Conservation (phyloP, 768 basidiomycete species). For the Naematelia aurantialba region DNA sequence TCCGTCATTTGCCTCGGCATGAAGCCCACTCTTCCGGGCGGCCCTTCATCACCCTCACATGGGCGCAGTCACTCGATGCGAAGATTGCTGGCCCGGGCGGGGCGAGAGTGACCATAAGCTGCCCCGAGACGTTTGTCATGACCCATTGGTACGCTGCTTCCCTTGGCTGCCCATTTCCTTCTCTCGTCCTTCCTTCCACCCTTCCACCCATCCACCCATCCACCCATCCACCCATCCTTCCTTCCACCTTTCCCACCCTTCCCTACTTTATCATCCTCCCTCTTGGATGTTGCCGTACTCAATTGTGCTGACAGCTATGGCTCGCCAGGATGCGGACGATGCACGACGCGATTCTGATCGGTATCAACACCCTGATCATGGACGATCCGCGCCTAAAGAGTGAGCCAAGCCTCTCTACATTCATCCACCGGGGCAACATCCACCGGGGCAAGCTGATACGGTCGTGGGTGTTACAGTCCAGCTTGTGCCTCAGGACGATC, state of each 20-base stretch:
- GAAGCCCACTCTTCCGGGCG: constrained; percentile 19
- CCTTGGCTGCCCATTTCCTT: no score
- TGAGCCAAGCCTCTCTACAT: constrained; percentile 49
- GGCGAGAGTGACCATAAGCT: constrained; percentile 74
- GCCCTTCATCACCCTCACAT: constrained; percentile 52
- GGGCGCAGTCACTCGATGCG: constrained; percentile 60
- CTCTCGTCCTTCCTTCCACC: no score
- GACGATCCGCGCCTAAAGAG: constrained; percentile 95
- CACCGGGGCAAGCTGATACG: no score
- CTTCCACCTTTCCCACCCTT: background rate
- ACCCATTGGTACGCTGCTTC: constrained; percentile 85
- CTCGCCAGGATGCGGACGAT: constrained; percentile 80
- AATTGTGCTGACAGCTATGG: constrained; percentile 3
- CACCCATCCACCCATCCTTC: no score
- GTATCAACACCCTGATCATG: constrained; percentile 80
- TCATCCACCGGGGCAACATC: no score
- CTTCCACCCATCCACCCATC: no score
- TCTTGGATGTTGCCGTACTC: constrained; percentile 2
- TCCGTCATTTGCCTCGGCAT: no score
- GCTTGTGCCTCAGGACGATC: constrained; percentile 34
- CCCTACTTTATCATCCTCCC: background rate
- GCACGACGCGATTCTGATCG: constrained; percentile 90
- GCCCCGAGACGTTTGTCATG: constrained; percentile 82
- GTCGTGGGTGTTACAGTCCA: constrained; percentile 32
- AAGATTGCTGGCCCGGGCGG: constrained; percentile 76